These are phyloP conservation scores for Bassia scoparia DNA, from an alignment of 148 eudicot species.

Conservation along the genomic window DNA sequence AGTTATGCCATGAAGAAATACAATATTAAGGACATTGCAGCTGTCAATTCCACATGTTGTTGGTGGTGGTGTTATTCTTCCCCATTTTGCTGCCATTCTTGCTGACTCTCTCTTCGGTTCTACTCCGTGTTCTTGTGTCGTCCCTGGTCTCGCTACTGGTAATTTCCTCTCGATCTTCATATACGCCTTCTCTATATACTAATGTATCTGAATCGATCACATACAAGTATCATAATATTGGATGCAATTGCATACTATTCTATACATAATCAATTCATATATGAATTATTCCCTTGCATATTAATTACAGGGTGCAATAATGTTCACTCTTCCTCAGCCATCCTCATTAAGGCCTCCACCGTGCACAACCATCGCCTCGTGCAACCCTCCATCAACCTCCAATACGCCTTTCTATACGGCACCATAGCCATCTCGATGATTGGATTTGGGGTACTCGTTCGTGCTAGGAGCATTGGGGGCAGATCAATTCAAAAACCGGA, in stretches of 20 bases:
- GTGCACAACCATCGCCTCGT: constrained; percentile 20
- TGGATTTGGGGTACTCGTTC: constrained; percentile 45
- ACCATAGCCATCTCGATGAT: constrained; percentile 32
- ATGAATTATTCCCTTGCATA: background rate
- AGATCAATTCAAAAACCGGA: constrained; percentile 27
- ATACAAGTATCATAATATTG: too few species aligned
- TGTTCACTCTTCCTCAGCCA: constrained; percentile 37
- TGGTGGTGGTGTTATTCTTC: constrained; percentile 40
- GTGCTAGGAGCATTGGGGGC: constrained; percentile 40
- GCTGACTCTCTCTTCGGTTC: constrained; percentile 47
- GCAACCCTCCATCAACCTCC: constrained; percentile 31
- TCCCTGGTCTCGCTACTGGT: constrained; percentile 45
- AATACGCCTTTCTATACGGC: constrained; percentile 30
- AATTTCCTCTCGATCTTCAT: background rate
- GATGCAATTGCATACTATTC: too few species aligned
- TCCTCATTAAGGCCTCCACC: constrained; percentile 33
- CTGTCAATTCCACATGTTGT: constrained; percentile 43
- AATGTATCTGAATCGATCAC: too few species aligned
- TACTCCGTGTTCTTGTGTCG: constrained; percentile 39
- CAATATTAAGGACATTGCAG: constrained; percentile 43
- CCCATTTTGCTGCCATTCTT: constrained; percentile 54
- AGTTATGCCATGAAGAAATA: constrained; percentile 43
- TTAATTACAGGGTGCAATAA: constrained; percentile 30
- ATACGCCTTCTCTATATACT: too few species aligned
- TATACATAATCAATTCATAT: background rate